phyloP scores from a whole-genome alignment of 768 basidiomycete species.

The Wakefieldia striispora region DNA sequence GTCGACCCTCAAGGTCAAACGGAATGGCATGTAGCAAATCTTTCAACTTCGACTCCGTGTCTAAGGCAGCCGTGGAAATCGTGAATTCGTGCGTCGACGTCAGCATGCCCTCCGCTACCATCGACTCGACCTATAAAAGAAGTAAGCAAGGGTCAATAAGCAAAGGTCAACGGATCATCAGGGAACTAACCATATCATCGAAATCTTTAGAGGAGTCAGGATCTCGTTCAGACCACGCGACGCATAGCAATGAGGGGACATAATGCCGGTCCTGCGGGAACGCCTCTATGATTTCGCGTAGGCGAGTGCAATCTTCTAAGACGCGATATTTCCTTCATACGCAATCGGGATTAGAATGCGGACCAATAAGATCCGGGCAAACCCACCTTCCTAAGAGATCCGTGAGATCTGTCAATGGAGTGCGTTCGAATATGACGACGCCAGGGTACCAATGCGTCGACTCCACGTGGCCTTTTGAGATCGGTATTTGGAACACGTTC shows the following conservation, averaged over 20 bases:
- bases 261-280: constrained; percentile 58
- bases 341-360: constrained; percentile 1
- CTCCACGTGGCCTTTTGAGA: constrained; percentile 20
- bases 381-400: constrained; percentile 68
- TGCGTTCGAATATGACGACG: constrained; percentile 72
- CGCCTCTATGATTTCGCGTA: constrained; percentile 59
- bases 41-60: constrained; percentile 57
- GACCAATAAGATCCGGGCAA: background rate
- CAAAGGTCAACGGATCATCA: background rate
- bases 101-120: constrained; percentile 44
- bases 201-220: constrained; percentile 48
- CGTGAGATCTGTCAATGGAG: constrained; percentile 55
- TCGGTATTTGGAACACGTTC: constrained; percentile 58
- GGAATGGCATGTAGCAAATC: constrained; percentile 39
- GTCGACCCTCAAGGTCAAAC: constrained; percentile 57
- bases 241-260: constrained; percentile 56
- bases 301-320: constrained; percentile 68
- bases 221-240: constrained; percentile 56
- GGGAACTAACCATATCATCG: constrained; percentile 52
- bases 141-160: constrained; percentile 1
- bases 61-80: constrained; percentile 50
- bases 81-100: constrained; percentile 43
- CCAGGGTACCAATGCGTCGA: constrained; percentile 46
- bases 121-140: constrained; percentile 45
- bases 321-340: constrained; percentile 60